phyloP scores from a whole-genome alignment of 768 basidiomycete species.

The Termitomyces sp. region DNA sequence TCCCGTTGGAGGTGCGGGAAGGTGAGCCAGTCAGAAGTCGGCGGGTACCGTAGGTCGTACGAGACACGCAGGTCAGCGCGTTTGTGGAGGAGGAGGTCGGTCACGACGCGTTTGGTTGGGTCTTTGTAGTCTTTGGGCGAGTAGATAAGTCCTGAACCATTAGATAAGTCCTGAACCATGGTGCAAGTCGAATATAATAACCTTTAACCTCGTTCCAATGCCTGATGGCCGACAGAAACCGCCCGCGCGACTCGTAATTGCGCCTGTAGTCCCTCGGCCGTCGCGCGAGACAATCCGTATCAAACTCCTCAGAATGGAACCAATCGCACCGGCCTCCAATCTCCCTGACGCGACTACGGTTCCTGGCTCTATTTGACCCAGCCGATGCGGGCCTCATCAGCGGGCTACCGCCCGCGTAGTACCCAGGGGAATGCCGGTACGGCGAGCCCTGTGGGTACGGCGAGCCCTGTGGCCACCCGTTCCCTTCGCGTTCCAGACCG shows the following conservation, averaged over 20 bases:
- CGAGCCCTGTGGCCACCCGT: neutral
- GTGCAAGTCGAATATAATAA: neutral
- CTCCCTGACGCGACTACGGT: neutral
- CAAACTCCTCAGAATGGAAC: neutral
- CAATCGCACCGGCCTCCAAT: neutral
- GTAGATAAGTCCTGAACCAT: too few species aligned
- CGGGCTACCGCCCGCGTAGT: neutral
- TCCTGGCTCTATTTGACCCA: neutral
- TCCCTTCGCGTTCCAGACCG: neutral
- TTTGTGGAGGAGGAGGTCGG: neutral
- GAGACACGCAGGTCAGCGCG: rapidly evolving
- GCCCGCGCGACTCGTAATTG: neutral
- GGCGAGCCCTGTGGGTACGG: neutral
- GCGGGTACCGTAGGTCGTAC: neutral
- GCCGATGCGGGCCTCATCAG: neutral
- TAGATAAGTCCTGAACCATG: too few species aligned
- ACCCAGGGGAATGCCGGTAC: neutral
- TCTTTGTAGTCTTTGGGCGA: neutral
- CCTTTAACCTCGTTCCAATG: neutral
- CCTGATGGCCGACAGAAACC: neutral
- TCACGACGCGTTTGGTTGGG: neutral
- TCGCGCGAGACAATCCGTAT: neutral
- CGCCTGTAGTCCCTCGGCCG: neutral
- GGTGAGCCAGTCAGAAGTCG: rapidly evolving
- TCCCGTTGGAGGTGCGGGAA: neutral